phyloP scores from a whole-genome alignment of 2,329 filamentous ascomycete species.

The Ophiostoma perfectum region DNA sequence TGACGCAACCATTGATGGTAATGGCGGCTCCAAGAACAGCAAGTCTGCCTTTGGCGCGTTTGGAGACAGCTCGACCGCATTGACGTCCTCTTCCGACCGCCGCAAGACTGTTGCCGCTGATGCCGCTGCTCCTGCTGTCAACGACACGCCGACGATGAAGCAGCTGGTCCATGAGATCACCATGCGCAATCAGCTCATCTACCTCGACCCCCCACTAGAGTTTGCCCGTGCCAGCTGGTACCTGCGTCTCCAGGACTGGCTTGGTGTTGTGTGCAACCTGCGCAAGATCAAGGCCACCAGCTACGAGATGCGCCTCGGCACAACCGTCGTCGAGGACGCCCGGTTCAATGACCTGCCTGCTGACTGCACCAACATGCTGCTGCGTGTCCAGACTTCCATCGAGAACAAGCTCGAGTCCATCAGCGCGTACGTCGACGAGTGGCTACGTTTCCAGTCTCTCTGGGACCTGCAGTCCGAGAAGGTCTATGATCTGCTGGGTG shows the following conservation, averaged over 20 bases:
- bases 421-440: constrained; percentile 86
- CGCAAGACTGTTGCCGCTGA: constrained; percentile 41
- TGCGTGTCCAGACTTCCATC: constrained; percentile 73
- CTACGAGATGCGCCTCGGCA: constrained; percentile 82
- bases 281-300: constrained; percentile 91
- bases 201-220: constrained; percentile 87
- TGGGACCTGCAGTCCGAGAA: constrained; percentile 97
- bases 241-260: constrained; percentile 84
- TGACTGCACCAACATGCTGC: constrained; percentile 72
- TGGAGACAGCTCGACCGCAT: background rate
- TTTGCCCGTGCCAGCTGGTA: constrained; percentile 92
- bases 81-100: background rate
- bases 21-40: constrained; percentile 30
- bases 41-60: constrained; percentile 23
- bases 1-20: constrained; percentile 42
- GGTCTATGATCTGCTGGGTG: constrained; percentile 85
- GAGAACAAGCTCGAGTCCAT: constrained; percentile 79
- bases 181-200: constrained; percentile 97
- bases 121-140: constrained; percentile 27
- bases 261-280: constrained; percentile 85
- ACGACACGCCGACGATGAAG: constrained; percentile 60
- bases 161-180: constrained; percentile 83
- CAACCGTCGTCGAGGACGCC: constrained; percentile 56
- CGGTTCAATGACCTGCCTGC: constrained; percentile 81
- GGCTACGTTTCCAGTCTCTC: constrained; percentile 96